Evolutionary conservation across 2,329 filamentous ascomycete genomes (phyloP).

Genomic region (Bipolaris gigantea): DNA sequence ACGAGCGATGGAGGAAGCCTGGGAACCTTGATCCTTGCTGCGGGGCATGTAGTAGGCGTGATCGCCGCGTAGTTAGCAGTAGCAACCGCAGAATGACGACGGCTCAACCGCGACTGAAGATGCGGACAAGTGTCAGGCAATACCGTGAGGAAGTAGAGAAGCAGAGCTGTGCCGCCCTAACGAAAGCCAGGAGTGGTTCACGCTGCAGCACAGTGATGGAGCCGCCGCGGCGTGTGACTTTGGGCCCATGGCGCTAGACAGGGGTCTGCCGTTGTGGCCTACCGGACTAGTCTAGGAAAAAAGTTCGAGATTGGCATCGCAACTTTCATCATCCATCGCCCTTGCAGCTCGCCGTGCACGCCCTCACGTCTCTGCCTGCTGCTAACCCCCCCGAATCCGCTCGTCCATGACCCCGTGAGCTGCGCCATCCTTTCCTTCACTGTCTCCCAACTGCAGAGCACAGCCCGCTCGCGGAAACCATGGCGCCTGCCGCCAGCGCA

Average conservation of each 20-base stretch:
- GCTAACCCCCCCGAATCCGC: not conserved
- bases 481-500: conserved; percentile 49
- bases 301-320: conserved; percentile 14
- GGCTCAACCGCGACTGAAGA: conserved; percentile 19
- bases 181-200: conserved; percentile 27
- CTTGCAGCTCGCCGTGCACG: conserved; percentile 4
- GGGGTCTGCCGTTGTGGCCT: conserved; percentile 6
- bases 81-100: conserved; percentile 32
- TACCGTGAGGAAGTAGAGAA: conserved; percentile 15
- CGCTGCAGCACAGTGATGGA: conserved; percentile 23
- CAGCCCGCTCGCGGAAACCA: conserved; percentile 11
- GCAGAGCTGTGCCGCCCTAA: conserved; percentile 37
- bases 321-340: conserved; percentile 7
- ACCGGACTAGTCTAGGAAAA: conserved; percentile 17
- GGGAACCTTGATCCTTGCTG: conserved; percentile 43
- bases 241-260: conserved; percentile 16
- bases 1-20: conserved; percentile 35
- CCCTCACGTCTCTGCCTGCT: not conserved
- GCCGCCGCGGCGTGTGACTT: conserved; percentile 26
- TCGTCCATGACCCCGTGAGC: conserved; percentile 6
- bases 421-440: conserved; percentile 3
- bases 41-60: conserved; percentile 39
- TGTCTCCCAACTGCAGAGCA: not conserved
- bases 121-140: conserved; percentile 22
- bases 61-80: conserved; percentile 22